Percentiles rank a stretch among this genome's conserved stretches.
Conservation (phyloP, 495 filamentous ascomycete genomes). For the Barbatosphaeria neglecta region DNA sequence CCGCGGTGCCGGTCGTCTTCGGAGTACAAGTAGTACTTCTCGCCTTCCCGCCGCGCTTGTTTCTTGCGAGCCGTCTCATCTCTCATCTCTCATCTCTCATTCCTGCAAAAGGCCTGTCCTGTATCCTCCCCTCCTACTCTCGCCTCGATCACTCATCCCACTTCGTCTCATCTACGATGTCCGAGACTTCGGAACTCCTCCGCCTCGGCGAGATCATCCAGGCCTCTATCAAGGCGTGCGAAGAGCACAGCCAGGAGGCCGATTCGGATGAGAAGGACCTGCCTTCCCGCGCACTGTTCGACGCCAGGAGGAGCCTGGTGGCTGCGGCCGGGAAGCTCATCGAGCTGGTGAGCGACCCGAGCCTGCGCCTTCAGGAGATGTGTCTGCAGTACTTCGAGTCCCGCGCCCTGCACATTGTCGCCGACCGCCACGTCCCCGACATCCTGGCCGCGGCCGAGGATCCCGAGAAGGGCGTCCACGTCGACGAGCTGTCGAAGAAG, state of each 20-base stretch:
- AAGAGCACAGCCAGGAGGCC: not conserved
- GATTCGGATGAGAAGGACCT: not conserved
- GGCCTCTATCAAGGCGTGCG: slow-evolving; percentile 1
- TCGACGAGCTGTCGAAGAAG: slow-evolving; percentile 8
- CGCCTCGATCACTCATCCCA: too few relatives aligned
- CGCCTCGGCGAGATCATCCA: slow-evolving; percentile 7
- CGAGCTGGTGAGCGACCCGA: slow-evolving; percentile 16
- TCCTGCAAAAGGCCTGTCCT: too few relatives aligned
- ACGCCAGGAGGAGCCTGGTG: slow-evolving; percentile 15
- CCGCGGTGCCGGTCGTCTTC: too few relatives aligned
- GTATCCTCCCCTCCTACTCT: too few relatives aligned
- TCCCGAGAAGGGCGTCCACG: slow-evolving; percentile 9
- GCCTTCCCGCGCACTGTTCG: not conserved
- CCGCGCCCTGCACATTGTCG: slow-evolving; percentile 17
- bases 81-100: too few relatives aligned
- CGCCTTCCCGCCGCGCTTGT: too few relatives aligned
- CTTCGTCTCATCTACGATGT: too few relatives aligned
- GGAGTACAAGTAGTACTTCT: too few relatives aligned
- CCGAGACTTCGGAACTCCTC: slow-evolving; percentile 1
- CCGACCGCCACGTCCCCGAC: slow-evolving; percentile 18
- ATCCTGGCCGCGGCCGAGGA: slow-evolving; percentile 8
- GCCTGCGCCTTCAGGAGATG: slow-evolving; percentile 13
- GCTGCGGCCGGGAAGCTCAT: slow-evolving; percentile 16
- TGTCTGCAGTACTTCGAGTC: slow-evolving; percentile 20
- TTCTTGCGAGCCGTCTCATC: too few relatives aligned